Evolutionary conservation across 2,329 filamentous ascomycete genomes (phyloP).

Genomic region (Diplodia mutila): DNA sequence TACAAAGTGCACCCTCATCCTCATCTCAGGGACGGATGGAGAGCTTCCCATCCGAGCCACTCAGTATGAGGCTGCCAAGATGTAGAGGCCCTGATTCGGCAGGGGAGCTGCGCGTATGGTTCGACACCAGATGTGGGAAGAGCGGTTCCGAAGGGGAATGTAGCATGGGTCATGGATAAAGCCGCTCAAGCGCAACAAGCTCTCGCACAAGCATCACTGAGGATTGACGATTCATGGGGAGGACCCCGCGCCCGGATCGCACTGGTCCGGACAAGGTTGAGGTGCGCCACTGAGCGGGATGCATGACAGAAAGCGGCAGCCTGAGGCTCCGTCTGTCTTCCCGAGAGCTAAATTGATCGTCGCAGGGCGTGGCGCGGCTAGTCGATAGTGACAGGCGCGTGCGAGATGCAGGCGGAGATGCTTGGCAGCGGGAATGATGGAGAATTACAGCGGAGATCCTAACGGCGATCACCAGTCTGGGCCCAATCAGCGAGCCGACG

Average conservation of each 20-base stretch:
- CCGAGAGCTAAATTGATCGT: background rate
- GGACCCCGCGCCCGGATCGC: conserved; percentile 2
- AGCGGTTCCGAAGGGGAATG: background rate
- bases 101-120: background rate
- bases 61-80: conserved; percentile 1
- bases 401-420: conserved; percentile 13
- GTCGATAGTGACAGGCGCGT: background rate
- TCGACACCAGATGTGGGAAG: background rate
- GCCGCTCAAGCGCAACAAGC: background rate
- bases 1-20: background rate
- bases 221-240: background rate
- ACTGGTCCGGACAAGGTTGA: background rate
- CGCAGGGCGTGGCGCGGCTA: background rate
- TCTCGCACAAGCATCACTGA: conserved; percentile 9
- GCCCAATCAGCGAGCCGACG: background rate
- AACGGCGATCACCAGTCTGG: background rate
- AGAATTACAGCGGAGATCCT: conserved; percentile 11
- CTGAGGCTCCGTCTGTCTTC: conserved; percentile 1
- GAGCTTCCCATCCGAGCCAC: background rate
- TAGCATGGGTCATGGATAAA: conserved; percentile 7
- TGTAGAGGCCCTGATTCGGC: background rate
- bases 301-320: conserved; percentile 13
- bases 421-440: conserved; percentile 19
- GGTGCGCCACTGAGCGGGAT: background rate
- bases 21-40: background rate